phyloP scores from a whole-genome alignment of 148 eudicot species.

The Vaccinium vitisidaea region DNA sequence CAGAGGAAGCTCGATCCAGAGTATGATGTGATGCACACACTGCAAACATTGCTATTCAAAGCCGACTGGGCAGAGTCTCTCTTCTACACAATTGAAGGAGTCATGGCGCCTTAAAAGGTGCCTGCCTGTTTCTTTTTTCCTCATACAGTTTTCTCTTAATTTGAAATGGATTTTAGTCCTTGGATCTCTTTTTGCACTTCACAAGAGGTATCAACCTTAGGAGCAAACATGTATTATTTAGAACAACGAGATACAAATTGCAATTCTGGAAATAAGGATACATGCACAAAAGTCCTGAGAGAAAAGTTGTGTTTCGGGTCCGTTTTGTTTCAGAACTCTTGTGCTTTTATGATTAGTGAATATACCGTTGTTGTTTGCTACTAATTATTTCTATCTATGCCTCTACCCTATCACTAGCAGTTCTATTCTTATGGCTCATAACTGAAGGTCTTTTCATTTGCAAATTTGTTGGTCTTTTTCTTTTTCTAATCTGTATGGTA shows the following conservation, averaged over 20 bases:
- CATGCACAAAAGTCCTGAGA: background rate
- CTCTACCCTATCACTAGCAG: background rate
- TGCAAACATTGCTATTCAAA: conserved; percentile 66
- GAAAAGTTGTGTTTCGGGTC: background rate
- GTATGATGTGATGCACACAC: conserved; percentile 58
- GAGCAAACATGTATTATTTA: background rate
- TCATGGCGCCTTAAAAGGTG: conserved; percentile 61
- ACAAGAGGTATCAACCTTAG: too few relatives aligned
- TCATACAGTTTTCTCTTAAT: background rate
- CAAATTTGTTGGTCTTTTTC: background rate
- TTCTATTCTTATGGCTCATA: background rate
- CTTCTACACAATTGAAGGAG: conserved; percentile 62
- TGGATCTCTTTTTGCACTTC: too few relatives aligned
- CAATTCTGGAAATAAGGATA: conserved; percentile 10
- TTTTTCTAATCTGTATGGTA: background rate
- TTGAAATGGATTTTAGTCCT: too few relatives aligned
- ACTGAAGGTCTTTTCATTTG: background rate
- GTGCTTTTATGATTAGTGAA: background rate
- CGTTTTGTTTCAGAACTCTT: background rate
- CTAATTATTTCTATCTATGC: background rate
- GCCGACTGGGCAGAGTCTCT: conserved; percentile 73
- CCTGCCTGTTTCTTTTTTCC: background rate
- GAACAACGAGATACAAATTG: background rate
- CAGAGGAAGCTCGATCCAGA: conserved; percentile 80
- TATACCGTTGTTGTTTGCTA: background rate